Percentiles rank a stretch among this genome's conserved stretches.
phyloP scores from a whole-genome alignment of 495 filamentous ascomycete species.

The Neurospora sp. region DNA sequence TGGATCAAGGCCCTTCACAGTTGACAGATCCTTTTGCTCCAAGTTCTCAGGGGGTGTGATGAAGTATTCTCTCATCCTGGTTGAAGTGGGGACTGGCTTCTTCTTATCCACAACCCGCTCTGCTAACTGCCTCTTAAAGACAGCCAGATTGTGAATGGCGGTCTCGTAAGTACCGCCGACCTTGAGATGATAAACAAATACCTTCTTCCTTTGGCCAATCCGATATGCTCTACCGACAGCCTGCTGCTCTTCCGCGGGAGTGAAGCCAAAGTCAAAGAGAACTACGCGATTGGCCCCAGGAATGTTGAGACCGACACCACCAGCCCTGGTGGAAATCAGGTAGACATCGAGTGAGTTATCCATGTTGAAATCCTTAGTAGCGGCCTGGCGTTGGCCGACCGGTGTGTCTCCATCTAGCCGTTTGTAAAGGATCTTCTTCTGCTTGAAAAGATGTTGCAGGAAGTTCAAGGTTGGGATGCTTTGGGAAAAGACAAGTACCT shows the following conservation, averaged over 20 bases:
- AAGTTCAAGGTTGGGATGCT: constrained; percentile 59
- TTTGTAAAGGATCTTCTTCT: constrained; percentile 29
- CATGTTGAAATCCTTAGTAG: constrained; percentile 59
- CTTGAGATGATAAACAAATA: constrained; percentile 81
- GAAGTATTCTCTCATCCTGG: constrained; percentile 45
- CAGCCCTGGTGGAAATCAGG: constrained; percentile 74
- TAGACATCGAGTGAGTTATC: constrained; percentile 40
- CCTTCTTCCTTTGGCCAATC: constrained; percentile 71
- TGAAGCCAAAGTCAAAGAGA: constrained; percentile 77
- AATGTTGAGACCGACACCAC: constrained; percentile 77
- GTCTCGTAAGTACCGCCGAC: constrained; percentile 73
- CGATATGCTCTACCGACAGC: constrained; percentile 83
- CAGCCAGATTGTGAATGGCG: constrained; percentile 53
- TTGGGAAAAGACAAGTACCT: constrained; percentile 73
- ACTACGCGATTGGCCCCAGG: constrained; percentile 77
- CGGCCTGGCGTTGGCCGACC: constrained; percentile 43
- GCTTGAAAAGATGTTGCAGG: constrained; percentile 45
- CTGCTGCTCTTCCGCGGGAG: constrained; percentile 75
- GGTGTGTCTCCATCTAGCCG: constrained; percentile 58
- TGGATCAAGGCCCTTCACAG: constrained; percentile 50
- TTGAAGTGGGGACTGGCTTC: constrained; percentile 50
- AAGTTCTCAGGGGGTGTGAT: constrained; percentile 41
- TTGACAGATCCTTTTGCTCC: constrained; percentile 39
- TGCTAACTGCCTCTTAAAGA: constrained; percentile 76
- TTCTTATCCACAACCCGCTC: constrained; percentile 75